Base-by-base conservation (phyloP, 2,329 filamentous ascomycete species). In the Sporothrix phasma region DNA sequence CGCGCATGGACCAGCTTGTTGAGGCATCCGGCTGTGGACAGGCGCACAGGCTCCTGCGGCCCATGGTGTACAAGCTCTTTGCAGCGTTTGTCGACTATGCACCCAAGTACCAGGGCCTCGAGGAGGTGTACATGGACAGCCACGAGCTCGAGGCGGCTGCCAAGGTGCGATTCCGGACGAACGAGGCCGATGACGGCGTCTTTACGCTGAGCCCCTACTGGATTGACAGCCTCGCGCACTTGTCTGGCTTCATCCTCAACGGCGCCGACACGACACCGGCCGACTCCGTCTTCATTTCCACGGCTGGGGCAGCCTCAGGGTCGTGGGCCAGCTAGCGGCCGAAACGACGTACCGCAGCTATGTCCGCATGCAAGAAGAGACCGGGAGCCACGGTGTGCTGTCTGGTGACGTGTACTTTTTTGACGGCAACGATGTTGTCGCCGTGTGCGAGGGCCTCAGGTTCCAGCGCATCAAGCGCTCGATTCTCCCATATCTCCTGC, bases 61-160 rank as follows among this genome's bases (percentile, higher is more conserved):
- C 51, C 51, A 84, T 92, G 77, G 87, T 88, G 17, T 94, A 94
- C 81, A 92, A 92, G 76, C 81, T 84, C 0, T 84, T 84, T 69
- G 69, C 73, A 5, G 79, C 81, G 46, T 74, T 86, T 0, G 84
- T 86, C 5, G 81, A 85, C 69, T 87, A 85, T 66, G 75, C 78
- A 13, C 72, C 71, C 7, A 76, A 76, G 45, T 87, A 83, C 71
- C 77, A 76, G 60, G 84, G 82, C 22, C 85, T 86, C 74, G 78
- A 84, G 45, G 81, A 84, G 62, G 81, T 86, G 8, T 78, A 85
- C 45, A 75, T 86, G 10, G 75, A 80, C 69, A 81, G 78, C 67
- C 70, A 72, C 49, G 73, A 73, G 19, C 75, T 74, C 65, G 77
- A 80, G 70, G 77, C 78, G 34, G 76, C 77, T 19, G 74, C 76